A percentile compares a stretch with the other conserved stretches of the same genome.
Conservation (phyloP, 352 stramenopile genomes). For the Phytophthora pini region DNA sequence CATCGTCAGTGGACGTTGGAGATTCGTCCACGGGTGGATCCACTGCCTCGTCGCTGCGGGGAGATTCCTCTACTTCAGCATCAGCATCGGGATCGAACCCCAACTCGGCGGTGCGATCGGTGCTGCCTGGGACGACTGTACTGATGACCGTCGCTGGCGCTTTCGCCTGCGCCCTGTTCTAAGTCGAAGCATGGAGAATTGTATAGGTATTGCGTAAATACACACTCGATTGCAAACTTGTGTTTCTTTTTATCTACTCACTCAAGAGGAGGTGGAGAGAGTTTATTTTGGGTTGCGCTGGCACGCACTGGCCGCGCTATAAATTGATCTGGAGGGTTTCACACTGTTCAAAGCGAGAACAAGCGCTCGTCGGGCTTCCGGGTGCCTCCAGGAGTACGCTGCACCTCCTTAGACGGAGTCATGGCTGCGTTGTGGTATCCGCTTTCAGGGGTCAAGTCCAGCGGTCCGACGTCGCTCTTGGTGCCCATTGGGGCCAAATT, state of each 20-base stretch:
- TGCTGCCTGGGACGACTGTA: constrained; percentile 5
- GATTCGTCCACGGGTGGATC: constrained; percentile 16
- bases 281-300: background rate
- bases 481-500: constrained; percentile 29
- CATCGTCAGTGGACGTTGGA: constrained; percentile 22
- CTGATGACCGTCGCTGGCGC: constrained; percentile 14
- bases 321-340: constrained; percentile 7
- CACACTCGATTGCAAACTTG: too few species aligned
- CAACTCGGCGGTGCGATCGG: constrained; percentile 8
- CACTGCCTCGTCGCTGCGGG: constrained; percentile 13
- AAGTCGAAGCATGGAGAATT: constrained; percentile 2
- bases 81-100: constrained; percentile 14
- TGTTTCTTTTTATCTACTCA: too few species aligned
- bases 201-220: background rate
- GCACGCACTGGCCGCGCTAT: constrained; percentile 1
- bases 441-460: constrained; percentile 32
- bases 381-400: constrained; percentile 23
- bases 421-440: constrained; percentile 24
- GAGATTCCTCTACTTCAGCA: constrained; percentile 15
- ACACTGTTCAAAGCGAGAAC: constrained; percentile 37
- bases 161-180: constrained; percentile 15
- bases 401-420: constrained; percentile 26
- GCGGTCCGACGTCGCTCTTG: constrained; percentile 37
- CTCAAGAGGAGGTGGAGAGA: background rate
- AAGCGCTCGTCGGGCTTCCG: constrained; percentile 41